Percentiles rank a stretch among this genome's conserved stretches.
phyloP scores from a whole-genome alignment of 148 eudicot genomes.

The Diospyros lotus region DNA sequence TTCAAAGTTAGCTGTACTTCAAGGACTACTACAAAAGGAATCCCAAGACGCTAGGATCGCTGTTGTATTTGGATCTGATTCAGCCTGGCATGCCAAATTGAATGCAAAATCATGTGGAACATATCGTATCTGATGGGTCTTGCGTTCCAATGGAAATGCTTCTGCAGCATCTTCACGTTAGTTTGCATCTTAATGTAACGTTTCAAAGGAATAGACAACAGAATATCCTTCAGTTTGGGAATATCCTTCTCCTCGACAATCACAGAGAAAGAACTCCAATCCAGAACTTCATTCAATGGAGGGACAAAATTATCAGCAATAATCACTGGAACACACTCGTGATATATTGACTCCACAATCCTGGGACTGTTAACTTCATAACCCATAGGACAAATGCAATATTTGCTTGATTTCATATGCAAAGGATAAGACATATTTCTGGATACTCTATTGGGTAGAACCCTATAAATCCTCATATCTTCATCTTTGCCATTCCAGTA shows the following conservation, averaged over 20 bases:
- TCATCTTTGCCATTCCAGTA: constrained; percentile 66
- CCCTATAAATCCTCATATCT: constrained; percentile 65
- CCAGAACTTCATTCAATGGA: constrained; percentile 67
- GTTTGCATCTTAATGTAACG: constrained; percentile 57
- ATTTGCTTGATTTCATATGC: constrained; percentile 97
- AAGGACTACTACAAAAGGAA: background rate
- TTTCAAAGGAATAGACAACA: constrained; percentile 56
- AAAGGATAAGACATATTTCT: constrained; percentile 54
- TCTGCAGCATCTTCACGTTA: constrained; percentile 81
- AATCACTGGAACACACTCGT: constrained; percentile 88
- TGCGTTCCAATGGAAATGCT: constrained; percentile 78
- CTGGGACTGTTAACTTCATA: constrained; percentile 97
- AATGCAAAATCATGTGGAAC: constrained; percentile 95
- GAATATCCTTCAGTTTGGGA: constrained; percentile 69
- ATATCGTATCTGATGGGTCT: constrained; percentile 71
- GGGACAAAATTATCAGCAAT: constrained; percentile 81
- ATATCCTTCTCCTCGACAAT: constrained; percentile 77
- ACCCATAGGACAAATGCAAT: constrained; percentile 93
- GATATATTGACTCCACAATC: constrained; percentile 90
- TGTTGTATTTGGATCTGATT: constrained; percentile 58
- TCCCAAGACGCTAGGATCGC: constrained; percentile 16
- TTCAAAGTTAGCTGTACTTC: background rate
- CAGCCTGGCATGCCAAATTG: constrained; percentile 79
- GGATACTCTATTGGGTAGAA: constrained; percentile 52
- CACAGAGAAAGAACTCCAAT: constrained; percentile 84